Conservation (phyloP, 164 flowering plant genomes). For the grape (Vitis vinifera) region DNA sequence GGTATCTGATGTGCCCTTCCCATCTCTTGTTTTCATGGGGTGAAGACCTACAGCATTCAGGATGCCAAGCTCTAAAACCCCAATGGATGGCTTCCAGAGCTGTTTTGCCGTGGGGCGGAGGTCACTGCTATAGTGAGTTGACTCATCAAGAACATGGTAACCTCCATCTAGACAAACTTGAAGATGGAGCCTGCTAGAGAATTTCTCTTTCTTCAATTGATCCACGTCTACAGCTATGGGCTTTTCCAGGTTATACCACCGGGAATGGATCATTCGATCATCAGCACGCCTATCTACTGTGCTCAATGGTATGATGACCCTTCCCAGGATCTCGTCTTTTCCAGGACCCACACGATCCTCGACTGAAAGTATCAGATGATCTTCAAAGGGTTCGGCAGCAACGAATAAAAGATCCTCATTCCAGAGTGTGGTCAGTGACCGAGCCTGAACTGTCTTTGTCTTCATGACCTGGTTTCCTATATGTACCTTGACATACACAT, state of each 20-base stretch:
- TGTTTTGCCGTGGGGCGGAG: constrained; percentile 92
- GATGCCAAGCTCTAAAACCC: constrained; percentile 84
- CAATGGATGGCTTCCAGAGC: constrained; percentile 81
- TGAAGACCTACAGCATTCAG: constrained; percentile 74
- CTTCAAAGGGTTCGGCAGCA: constrained; percentile 95
- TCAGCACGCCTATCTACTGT: constrained; percentile 81
- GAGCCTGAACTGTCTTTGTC: constrained; percentile 68
- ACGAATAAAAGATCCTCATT: constrained; percentile 87
- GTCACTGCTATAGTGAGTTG: constrained; percentile 89
- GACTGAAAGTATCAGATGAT: constrained; percentile 68
- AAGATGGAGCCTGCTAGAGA: constrained; percentile 73
- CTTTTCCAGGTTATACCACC: constrained; percentile 85
- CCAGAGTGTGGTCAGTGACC: constrained; percentile 67
- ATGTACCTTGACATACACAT: constrained; percentile 73
- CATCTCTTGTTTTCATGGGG: constrained; percentile 87
- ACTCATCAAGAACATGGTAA: constrained; percentile 92
- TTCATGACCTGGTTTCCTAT: constrained; percentile 76
- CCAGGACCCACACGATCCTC: constrained; percentile 86
- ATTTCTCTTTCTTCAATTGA: constrained; percentile 77
- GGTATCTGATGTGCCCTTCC: constrained; percentile 79
- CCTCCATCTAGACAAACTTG: constrained; percentile 91
- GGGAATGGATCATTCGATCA: constrained; percentile 67
- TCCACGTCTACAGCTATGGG: constrained; percentile 70
- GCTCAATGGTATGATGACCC: constrained; percentile 62
- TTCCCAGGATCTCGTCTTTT: constrained; percentile 87